Conservation (phyloP, 176 grass and related monocot genomes). For the Musa schizocarpa region DNA sequence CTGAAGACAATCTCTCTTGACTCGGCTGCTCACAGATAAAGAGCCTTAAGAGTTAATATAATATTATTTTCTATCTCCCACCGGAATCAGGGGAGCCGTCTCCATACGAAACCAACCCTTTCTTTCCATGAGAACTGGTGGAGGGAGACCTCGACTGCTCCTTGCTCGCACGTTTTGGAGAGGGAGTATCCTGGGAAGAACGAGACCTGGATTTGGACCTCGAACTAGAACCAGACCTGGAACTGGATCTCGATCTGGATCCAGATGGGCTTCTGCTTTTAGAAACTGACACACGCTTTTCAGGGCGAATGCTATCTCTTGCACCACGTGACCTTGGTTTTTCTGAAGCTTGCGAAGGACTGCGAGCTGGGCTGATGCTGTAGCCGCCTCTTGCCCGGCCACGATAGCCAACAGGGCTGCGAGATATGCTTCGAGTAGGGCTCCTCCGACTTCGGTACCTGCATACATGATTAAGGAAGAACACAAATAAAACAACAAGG, state of each 20-base stretch:
- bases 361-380: conserved; percentile 54
- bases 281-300: conserved; percentile 38
- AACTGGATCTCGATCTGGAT: conserved; percentile 47
- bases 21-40: not conserved
- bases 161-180: conserved; percentile 41
- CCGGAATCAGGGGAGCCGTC: conserved; percentile 60
- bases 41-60: not conserved
- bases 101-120: conserved; percentile 85
- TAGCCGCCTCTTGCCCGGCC: conserved; percentile 45
- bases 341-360: conserved; percentile 46
- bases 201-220: conserved; percentile 12
- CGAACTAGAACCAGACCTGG: too few species aligned
- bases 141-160: conserved; percentile 52
- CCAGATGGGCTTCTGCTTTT: conserved; percentile 66
- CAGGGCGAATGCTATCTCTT: conserved; percentile 5
- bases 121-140: conserved; percentile 61
- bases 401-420: conserved; percentile 41
- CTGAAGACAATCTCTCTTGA: not conserved
- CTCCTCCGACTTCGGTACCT: conserved; percentile 80
- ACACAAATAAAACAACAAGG: conserved; percentile 2
- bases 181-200: conserved; percentile 48
- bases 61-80: not conserved
- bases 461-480: not conserved
- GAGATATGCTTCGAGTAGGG: conserved; percentile 48
- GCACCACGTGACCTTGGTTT: conserved; percentile 41